Base-by-base conservation (phyloP, 2,329 filamentous ascomycete genomes). In the Aspergillus sp. region DNA sequence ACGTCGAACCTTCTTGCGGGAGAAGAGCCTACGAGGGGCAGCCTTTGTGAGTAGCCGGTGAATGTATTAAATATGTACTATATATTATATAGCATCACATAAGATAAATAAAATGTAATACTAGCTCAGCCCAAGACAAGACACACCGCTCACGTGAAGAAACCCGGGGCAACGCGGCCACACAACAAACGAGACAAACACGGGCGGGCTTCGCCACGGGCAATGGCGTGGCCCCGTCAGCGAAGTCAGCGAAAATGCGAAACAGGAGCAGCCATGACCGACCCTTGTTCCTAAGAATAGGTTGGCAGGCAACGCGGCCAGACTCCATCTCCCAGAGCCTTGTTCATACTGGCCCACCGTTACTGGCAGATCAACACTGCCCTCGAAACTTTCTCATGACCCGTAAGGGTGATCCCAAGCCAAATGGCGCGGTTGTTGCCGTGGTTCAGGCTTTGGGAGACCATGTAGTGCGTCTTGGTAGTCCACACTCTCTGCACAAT, bases 271-370 rank as follows among this genome's bases (percentile, higher is more conserved):
- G 44, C 42, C 42, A 59, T 41, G 17, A 30, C 30, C 19, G 39
- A 13, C 53, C 25, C 30, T 32, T 36, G 27, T 54, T 64, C 59
- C 62, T 64, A 64, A 64, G 62, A 64, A 64, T 64, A 64, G 60
- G 48, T 39, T 48, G 50, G 49, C 23, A 54, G 54, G 58, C 63
- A 59, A 63, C 58, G 60, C 63, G 61, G 58, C 60, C 58, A 54
- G 49, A 49, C 54, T 59, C 44, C 44, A 39, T 30, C 53, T n/a
- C 39, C 38, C 39, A n/a, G 17, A 27, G 53, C 39, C 47, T 30
- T 55, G 53, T 32, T 30, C 44, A 41, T 39, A 30, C 53, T 44
- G 53, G 53, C 53, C 53, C 53, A 55, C 55, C 47, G 39, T 59
- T 44, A 55, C 49, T 36, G 48, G 50, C 44, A 10, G 62, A 62